Evolutionary conservation across 73 alveolate species (phyloP), one percentile per base, ranked within the genome.

Genomic region (Paramecium primaurelia): DNA sequence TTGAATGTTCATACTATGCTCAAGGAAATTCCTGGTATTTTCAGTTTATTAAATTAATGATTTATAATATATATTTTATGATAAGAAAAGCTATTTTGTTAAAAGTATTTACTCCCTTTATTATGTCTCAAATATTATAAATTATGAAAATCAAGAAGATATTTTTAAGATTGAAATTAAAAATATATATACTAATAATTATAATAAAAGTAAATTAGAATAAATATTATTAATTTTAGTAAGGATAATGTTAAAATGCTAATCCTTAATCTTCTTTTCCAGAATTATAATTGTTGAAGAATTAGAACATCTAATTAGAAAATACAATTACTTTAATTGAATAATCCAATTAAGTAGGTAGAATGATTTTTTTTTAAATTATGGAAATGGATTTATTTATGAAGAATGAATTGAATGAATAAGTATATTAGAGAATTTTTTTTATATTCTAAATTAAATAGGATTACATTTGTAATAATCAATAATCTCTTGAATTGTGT

Each of bases 371-470:
- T 38, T 18, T 22, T 0, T 32, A 38, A 42, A 38, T 77, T 10
- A 38, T 20, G 1, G 22, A 38, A 60, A 80, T 44, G 54, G 73
- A 80, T 80, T 25, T 45, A 26, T 26, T 2, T 80, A 28, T 80
- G 91, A 80, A 44, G 91, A 80, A 44, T 75, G 91, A 18, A 58
- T 77, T 6, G 77, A 80, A 47, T 1, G 71, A 10, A 54, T 6
- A 80, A 80, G n/a, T 80, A 44, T 22, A 12, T 9, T 20, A 28
- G 58, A 10, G 54, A 77, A 22, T 14, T 80, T 20, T 20, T 44
- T 45, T 80, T 30, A 80, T 25, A 45, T 45, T 25, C 49, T 80
- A 40, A 26, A 47, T 45, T 1, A 80, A 25, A 12, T 80, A 3
- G 77, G 77, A 20, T 8, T 80, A 3, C 12, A 45, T 47, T 68